Percentiles rank a stretch among this genome's conserved stretches.
phyloP scores from a whole-genome alignment of 2,329 filamentous ascomycete genomes.

The Talaromyces verruculosus region DNA sequence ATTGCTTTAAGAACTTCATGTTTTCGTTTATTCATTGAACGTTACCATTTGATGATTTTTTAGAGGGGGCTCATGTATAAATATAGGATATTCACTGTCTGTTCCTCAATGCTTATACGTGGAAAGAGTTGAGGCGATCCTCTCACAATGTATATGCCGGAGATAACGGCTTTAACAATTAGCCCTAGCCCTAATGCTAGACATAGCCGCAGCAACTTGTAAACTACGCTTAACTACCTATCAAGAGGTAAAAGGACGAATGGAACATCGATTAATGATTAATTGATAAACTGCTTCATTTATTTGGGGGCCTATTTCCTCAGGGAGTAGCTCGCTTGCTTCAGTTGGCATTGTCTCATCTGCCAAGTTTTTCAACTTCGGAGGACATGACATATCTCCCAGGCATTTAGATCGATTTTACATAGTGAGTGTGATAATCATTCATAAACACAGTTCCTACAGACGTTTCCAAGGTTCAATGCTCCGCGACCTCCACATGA shows the following conservation, averaged over 20 bases:
- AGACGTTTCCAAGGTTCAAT: background rate
- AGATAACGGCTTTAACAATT: background rate
- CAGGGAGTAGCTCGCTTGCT: background rate
- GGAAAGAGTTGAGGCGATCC: background rate
- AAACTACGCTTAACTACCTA: background rate
- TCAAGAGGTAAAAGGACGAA: background rate
- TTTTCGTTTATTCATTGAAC: background rate
- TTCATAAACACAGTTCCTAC: background rate
- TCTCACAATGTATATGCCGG: background rate
- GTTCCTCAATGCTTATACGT: background rate
- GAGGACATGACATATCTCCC: background rate
- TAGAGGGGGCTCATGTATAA: background rate
- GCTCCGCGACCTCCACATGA: background rate
- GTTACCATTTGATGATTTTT: background rate
- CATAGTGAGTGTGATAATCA: background rate
- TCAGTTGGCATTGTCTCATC: background rate
- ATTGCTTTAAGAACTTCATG: background rate
- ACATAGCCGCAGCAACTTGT: background rate
- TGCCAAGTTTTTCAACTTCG: background rate
- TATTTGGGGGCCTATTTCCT: background rate
- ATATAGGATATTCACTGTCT: background rate
- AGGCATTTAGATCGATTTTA: background rate
- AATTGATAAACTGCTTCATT: background rate
- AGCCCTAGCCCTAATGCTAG: background rate
- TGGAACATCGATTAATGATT: background rate